Evolutionary conservation across 768 basidiomycete genomes (phyloP), one percentile per base, ranked within the genome.

Genomic region (Inosperma sp.): DNA sequence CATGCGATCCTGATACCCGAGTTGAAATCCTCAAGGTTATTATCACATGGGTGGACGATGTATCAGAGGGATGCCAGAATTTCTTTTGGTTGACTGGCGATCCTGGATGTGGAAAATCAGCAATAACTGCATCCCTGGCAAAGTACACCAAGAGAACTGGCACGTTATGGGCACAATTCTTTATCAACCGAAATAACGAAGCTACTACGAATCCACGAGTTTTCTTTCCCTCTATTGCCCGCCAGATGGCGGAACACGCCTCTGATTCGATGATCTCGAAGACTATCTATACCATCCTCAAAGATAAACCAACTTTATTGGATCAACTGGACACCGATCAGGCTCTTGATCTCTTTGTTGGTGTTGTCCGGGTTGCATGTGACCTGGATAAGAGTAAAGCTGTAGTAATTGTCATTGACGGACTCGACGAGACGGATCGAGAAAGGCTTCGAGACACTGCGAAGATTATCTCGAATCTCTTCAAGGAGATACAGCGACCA

Each of bases 111-210:
- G 42, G n/a, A n/a, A n/a, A n/a, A n/a, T n/a, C n/a, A n/a, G n/a
- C n/a, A n/a, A n/a, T 73, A 96, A 97, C 67, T 78, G 43, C 44
- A 9, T 45, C 44, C 1, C 9, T 45, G 13, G 30, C 44, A 12
- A 27, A 22, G 2, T 16, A 33, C 3, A 31, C 29, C 44, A 45
- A 45, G 21, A n/a, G 34, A 7, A 6, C 4, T 3, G 16, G 8
- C 1, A 33, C 13, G 3, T 14, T 33, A 3, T 45, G 21, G 19
- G 10, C 30, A 7, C 44, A 45, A 17, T 45, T 31, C 14, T 45
- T 45, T 14, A 29, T 45, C 43, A 45, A 45, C n/a, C 43, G 43
- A 45, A 45, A 45, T n/a, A 45, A 22, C 27, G 43, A 45, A 45
- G 27, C 43, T 6, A 45, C 43, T 5, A 31, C 42, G 16, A 44